Evolutionary conservation across 352 stramenopile species (phyloP), one percentile per base, ranked within the genome.

Genomic region (Globisporangium viniferum): DNA sequence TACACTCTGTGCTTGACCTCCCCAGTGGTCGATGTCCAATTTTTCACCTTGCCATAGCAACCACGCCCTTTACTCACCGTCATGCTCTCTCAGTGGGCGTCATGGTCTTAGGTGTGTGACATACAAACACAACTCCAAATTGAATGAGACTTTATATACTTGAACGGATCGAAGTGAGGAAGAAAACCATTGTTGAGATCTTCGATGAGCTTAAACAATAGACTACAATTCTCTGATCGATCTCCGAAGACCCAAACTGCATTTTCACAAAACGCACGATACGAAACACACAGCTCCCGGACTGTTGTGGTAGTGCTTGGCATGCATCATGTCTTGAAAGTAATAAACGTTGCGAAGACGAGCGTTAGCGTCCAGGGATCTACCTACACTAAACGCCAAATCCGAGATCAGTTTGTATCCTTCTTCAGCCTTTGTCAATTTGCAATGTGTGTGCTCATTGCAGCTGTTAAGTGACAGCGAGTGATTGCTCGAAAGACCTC

Each of bases 151-250:
- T 35, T 29, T 69, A 22, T 55, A 18, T 22, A 33, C 56, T 5
- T 14, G 64, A 18, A 18, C 46, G 61, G 64, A 81, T 89, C 80
- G 84, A 91, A 75, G 74, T 93, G 84, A 91, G 75, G 84, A 90
- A 88, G 67, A 84, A 51, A 84, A 75, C 74, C 59, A 81, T 86
- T 82, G 79, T 89, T 75, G 82, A 91, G 82, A 83, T 81, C 69
- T 73, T 85, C 78, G 66, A 90, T 80, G 84, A 93, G n/a, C 67
- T 59, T 76, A 59, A 67, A 83, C 80, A 81, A 92, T 86, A 73
- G 85, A 93, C 85, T 93, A 93, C 85, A 93, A 93, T 93, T 93
- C 85, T 93, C 85, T 91, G 85, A 93, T 93, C 85, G 83, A 91
- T 90, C 35, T 29, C 66, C 69, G 10, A 64, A 53, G 27, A 24